Base-by-base conservation (phyloP, 2,329 filamentous ascomycete genomes). In the Acephala macrosclerotiorum region DNA sequence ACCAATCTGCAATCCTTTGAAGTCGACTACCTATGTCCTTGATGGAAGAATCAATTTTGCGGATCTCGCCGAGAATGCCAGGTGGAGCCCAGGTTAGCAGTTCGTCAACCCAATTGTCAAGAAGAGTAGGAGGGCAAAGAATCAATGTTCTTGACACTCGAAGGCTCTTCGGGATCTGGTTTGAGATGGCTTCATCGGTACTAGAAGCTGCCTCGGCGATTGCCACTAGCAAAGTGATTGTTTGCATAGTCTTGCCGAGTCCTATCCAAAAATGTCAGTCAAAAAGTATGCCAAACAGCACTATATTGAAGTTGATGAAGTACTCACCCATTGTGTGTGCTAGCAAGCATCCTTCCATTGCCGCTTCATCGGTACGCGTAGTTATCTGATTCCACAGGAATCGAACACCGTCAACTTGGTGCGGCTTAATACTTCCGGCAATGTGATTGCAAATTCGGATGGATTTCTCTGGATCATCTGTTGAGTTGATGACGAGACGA, bases 251-350 rank as follows among this genome's bases (percentile, higher is more conserved):
- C 69, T 65, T 73, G 51, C 64, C 33, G 47, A 42, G 18, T 25
- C 63, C 63, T 59, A 60, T 51, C 7, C 26, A 42, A 35, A 8
- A 20, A 11, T 25, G 35, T 61, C 18, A 29, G 29, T 33, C 29
- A 33, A 22, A 47, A 59, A 16, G 9, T 2, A 35, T 3, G 2
- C 1, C 7, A 18, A 18, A 35, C 18, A 20, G 16, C 16, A 29
- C 22, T 29, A 42, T 20, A 12, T 14, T 16, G 14, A 26, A 42
- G 40, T 94, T 89, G 97, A 93, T 0, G 94, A 96, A 80, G 18
- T 94, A 94, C 2, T 97, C 80, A 1, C 94, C 94, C 94, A 97
- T 97, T 0, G 92, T 93, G 76, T 97, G 94, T 6, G 94, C 91
- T 22, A 97, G 82, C 14, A 97, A 83, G 74, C 92, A 96, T 2